Evolutionary conservation across 805 yeast species (phyloP).

Genomic region (Dipodascopsis tothii): DNA sequence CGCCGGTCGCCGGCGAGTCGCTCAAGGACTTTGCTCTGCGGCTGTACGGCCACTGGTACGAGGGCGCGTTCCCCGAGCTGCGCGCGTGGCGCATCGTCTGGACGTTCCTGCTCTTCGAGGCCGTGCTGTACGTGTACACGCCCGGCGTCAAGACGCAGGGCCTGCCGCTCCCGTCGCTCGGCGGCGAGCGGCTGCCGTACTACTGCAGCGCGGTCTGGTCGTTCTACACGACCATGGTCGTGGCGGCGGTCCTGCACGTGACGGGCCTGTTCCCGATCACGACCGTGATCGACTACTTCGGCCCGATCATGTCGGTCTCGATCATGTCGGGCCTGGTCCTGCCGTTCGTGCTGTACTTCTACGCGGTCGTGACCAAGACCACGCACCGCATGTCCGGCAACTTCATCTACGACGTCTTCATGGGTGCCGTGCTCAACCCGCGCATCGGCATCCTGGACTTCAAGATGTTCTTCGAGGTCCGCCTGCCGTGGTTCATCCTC

Average conservation of each 20-base stretch:
- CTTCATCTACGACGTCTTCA: constrained; percentile 79
- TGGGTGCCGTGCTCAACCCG: constrained; percentile 98
- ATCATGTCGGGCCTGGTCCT: constrained; percentile 68
- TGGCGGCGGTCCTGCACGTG: constrained; percentile 58
- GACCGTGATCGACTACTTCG: constrained; percentile 72
- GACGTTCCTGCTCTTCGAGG: constrained; percentile 62
- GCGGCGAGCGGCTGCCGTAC: constrained; percentile 77
- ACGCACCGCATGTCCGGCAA: constrained; percentile 90
- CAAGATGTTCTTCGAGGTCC: constrained; percentile 95
- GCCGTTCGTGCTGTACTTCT: constrained; percentile 61
- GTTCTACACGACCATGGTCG: constrained; percentile 58
- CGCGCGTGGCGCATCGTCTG: constrained; percentile 66
- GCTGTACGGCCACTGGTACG: constrained; percentile 11
- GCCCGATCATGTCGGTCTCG: constrained; percentile 88
- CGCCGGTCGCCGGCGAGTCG: constrained; percentile 52
- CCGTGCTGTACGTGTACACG: constrained; percentile 64
- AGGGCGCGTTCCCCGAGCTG: constrained; percentile 37
- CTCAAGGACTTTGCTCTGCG: constrained; percentile 34
- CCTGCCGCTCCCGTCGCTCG: constrained; percentile 77
- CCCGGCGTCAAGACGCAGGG: constrained; percentile 97
- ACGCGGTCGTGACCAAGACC: constrained; percentile 60
- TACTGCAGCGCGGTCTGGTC: constrained; percentile 88
- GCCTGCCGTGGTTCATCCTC: constrained; percentile 92
- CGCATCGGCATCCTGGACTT: constrained; percentile 85
- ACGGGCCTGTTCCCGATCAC: constrained; percentile 68